Conservation (phyloP, 306 rosid species). For the Clitoria ternatea region DNA sequence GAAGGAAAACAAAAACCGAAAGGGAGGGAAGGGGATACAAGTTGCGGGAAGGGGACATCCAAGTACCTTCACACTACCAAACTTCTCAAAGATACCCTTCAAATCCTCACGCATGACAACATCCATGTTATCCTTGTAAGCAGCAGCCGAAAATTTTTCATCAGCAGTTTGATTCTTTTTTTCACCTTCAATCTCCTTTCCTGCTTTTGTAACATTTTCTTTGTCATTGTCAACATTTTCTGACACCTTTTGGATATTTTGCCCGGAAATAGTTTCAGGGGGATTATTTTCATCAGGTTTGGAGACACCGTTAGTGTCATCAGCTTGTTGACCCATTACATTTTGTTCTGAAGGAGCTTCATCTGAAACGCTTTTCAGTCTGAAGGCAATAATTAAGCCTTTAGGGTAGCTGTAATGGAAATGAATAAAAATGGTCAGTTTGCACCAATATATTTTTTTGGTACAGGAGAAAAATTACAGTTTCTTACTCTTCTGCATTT, state of each 20-base stretch:
- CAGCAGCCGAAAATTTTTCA: slow-evolving; percentile 39
- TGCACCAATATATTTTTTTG: neutral
- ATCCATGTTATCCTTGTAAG: slow-evolving; percentile 59
- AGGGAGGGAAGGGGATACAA: neutral
- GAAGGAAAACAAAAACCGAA: neutral
- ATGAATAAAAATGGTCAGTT: slow-evolving; percentile 13
- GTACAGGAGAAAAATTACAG: neutral
- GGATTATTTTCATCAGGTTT: slow-evolving; percentile 30
- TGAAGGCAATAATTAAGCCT: slow-evolving; percentile 78
- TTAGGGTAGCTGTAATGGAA: slow-evolving; percentile 69
- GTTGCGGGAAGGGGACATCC: neutral
- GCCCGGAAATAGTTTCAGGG: neutral
- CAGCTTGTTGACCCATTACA: slow-evolving; percentile 32
- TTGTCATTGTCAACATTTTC: slow-evolving; percentile 25
- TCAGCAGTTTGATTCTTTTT: slow-evolving; percentile 41
- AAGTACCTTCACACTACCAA: slow-evolving; percentile 75
- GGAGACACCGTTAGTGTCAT: slow-evolving; percentile 19
- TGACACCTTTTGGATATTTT: slow-evolving; percentile 22
- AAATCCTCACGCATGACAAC: slow-evolving; percentile 89
- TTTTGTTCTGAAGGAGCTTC: slow-evolving; percentile 37
- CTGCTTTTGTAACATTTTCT: slow-evolving; percentile 36
- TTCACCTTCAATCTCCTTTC: slow-evolving; percentile 39
- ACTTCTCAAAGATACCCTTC: slow-evolving; percentile 60
- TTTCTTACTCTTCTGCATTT: slow-evolving; percentile 50
- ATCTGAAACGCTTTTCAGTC: slow-evolving; percentile 44